Base-by-base conservation (phyloP, 2,329 filamentous ascomycete genomes). In the Neonectria hederae region DNA sequence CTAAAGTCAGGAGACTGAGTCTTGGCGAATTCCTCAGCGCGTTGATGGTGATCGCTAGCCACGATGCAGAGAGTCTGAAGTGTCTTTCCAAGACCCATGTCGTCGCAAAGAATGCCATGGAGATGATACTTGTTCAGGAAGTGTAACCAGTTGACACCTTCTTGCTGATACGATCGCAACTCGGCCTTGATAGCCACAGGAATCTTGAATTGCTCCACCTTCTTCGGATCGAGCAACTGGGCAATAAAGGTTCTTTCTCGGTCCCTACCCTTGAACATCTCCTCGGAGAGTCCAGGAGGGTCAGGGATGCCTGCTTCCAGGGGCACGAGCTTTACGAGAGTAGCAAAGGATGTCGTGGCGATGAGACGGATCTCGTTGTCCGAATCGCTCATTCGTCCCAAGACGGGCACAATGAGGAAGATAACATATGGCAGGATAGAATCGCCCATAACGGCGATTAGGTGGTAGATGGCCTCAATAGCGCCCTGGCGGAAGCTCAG, bases 11-110 rank as follows among this genome's bases (percentile, higher is more conserved):
- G 84, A 28, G 92, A 89, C 51, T 90, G 87, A 0, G 94, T 97
- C 79, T 91, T 93, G 28, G 89, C 89, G 76, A 91, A 98, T 75
- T 98, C 94, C 75, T 97, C 93, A 0, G 93, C 93, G 65, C 96
- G 90, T 75, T 97, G 85, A 77, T 99, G 95, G 76, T 99, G 96
- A 76, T 99, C 96, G 80, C 94, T 98, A 10, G 96, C 95, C 46
- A 99, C 94, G 74, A 99, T 99, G 79, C 96, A 99, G 22, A 99
- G 88, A 0, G 97, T 99, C 78, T 99, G 96, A 11, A 99, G 83
- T 1, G 96, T 99, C 82, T 99, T 99, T 54, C 96, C 96, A 28
- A 99, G 91, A 75, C 96, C 96, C 96, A 99, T 99, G 78, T 99
- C 96, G 75, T 99, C 96, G 76, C 96, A 99, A 64, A 99, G 92